Base-by-base conservation (phyloP, 352 stramenopile species). In the Phytophthora multivora region DNA sequence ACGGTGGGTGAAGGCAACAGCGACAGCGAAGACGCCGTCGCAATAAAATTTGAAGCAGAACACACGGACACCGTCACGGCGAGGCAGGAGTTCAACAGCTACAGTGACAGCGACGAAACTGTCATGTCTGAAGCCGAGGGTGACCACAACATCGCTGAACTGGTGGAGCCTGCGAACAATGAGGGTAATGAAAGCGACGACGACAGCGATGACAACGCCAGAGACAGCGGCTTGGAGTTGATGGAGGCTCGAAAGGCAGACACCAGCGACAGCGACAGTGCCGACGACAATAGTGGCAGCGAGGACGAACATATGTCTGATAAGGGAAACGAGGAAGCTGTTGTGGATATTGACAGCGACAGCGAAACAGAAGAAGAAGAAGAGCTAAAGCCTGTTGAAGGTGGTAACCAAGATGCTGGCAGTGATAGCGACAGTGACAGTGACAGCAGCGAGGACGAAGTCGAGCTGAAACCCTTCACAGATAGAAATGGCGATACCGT, bases 381-480 rank as follows among this genome's bases (percentile, higher is more conserved):
- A 25, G 42, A 50, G 19, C 26, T 28, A n/a, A 31, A 45, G 3
- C 9, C 12, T 1, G 31, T 4, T 40, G 48, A 58, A 41, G 16
- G n/a, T 39, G 36, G 16, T 9, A 25, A 36, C 13, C 25, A 23
- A 23, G 21, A 23, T 23, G 3, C 21, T 3, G 21, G 1, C 21
- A 23, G 40, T 35, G 41, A 46, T 5, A 48, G 42, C 10, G 13
- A 51, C 8, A 46, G 19, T 23, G 39, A 40, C 1, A 52, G 47
- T 21, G 25, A 49, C 16, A 61, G 26, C 13, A 61, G 26, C 11
- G 45, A 56, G 10, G 49, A 36, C 30, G 50, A 66, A 31, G 59
- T 49, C 16, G 49, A 28, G 25, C 8, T 43, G n/a, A 21, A 43
- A 12, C 25, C 35, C n/a, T 40, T 13, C 19, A 19, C 31, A 26